Conservation (phyloP, 352 stramenopile species). For the Pythium dissotocum region DNA sequence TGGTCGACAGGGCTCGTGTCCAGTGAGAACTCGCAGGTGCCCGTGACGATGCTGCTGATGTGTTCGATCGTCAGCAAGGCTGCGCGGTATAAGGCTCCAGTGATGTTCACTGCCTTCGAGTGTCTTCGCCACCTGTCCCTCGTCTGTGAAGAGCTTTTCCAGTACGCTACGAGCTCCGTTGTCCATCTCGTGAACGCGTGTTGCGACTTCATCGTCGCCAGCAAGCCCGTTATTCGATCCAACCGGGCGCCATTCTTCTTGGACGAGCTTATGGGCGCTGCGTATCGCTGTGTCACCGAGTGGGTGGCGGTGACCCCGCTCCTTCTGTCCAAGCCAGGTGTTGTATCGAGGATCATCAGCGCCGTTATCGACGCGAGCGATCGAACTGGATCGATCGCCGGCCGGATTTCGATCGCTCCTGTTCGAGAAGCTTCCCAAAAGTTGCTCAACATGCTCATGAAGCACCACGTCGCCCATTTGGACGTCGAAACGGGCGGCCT, state of each 20-base stretch:
- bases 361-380: constrained; percentile 82
- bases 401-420: constrained; percentile 47
- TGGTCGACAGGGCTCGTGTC: constrained; percentile 80
- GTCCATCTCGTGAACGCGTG: constrained; percentile 82
- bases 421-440: constrained; percentile 78
- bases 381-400: constrained; percentile 61
- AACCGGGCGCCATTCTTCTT: constrained; percentile 79
- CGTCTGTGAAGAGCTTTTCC: constrained; percentile 75
- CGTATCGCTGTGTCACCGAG: constrained; percentile 83
- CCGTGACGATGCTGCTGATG: constrained; percentile 83
- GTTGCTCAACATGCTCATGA: constrained; percentile 86
- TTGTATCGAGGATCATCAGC: constrained; percentile 80
- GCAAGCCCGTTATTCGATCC: constrained; percentile 68
- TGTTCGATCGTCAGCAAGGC: constrained; percentile 86
- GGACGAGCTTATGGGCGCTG: constrained; percentile 78
- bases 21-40: constrained; percentile 83
- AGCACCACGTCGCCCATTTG: constrained; percentile 77
- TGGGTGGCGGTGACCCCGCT: constrained; percentile 80
- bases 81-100: constrained; percentile 75
- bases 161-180: constrained; percentile 74
- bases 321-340: constrained; percentile 68
- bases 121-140: constrained; percentile 82
- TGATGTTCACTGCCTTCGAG: constrained; percentile 86
- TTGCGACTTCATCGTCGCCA: constrained; percentile 86
- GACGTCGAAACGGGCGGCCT: constrained; percentile 37